phyloP scores from a whole-genome alignment of 805 yeast genomes.

The Wickerhamiella qilinensis region DNA sequence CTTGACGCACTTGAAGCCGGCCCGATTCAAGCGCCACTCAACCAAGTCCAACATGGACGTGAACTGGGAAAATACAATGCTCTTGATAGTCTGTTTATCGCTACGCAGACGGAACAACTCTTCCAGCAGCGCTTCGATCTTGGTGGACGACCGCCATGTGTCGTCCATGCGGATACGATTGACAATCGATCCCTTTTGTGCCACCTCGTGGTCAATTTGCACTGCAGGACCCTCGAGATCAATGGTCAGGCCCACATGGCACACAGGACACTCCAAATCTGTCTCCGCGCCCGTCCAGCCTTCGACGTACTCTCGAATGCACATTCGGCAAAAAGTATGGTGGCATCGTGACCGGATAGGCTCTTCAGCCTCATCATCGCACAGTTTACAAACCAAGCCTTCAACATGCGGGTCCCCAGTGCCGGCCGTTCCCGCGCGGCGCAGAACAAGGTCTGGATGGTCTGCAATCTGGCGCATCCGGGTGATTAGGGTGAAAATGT shows the following conservation, averaged over 20 bases:
- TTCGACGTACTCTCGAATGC: constrained; percentile 80
- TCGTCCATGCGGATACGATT: constrained; percentile 68
- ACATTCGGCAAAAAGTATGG: constrained; percentile 83
- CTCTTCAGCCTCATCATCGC: constrained; percentile 98
- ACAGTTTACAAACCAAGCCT: constrained; percentile 70
- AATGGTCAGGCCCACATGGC: constrained; percentile 84
- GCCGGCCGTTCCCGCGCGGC: constrained; percentile 29
- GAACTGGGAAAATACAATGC: constrained; percentile 94
- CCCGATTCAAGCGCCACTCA: constrained; percentile 88
- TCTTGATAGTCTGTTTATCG: constrained; percentile 76
- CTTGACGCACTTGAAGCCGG: constrained; percentile 90
- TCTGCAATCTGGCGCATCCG: constrained; percentile 97
- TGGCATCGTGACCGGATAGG: constrained; percentile 91
- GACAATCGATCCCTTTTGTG: constrained; percentile 53
- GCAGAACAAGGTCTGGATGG: constrained; percentile 89
- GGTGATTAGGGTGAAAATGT: constrained; percentile 87
- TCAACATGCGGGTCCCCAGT: constrained; percentile 27
- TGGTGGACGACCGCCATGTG: constrained; percentile 91
- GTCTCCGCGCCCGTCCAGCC: constrained; percentile 41
- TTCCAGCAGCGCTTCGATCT: constrained; percentile 90
- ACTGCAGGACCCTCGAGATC: constrained; percentile 78
- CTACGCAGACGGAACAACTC: constrained; percentile 77
- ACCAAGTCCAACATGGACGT: constrained; percentile 92
- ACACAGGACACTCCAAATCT: constrained; percentile 78
- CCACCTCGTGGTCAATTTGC: constrained; percentile 36